Conservation (phyloP, 345 rosid species). For the Carallia pectinifolia region DNA sequence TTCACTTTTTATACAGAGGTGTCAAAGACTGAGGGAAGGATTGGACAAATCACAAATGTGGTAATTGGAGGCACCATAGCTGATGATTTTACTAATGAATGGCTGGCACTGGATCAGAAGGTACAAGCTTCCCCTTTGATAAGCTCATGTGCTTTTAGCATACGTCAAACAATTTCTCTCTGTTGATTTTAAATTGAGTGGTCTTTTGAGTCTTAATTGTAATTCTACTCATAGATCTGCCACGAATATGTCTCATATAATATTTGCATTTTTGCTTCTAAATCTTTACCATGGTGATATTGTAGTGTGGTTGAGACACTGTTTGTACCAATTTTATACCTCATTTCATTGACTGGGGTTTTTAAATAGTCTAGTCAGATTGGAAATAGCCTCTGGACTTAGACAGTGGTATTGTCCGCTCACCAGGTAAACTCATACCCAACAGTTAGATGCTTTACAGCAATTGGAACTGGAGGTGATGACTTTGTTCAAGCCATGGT, state of each 20-base stretch:
- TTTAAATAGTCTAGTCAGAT: neutral
- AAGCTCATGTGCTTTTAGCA: neutral
- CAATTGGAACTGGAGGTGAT: constrained; percentile 94
- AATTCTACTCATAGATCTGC: too few relatives aligned
- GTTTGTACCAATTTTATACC: too few relatives aligned
- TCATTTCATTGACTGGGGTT: neutral
- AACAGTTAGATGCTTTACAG: constrained; percentile 89
- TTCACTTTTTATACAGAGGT: constrained; percentile 54
- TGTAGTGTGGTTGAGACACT: too few relatives aligned
- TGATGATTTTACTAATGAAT: constrained; percentile 81
- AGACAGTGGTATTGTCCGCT: constrained; percentile 14
- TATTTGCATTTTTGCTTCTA: neutral
- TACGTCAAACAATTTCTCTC: neutral
- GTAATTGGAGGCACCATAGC: constrained; percentile 86
- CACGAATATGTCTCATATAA: neutral
- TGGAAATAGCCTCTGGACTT: neutral
- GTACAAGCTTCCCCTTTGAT: constrained; percentile 26
- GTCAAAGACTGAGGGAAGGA: constrained; percentile 83
- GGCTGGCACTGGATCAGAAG: constrained; percentile 94
- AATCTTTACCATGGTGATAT: too few relatives aligned
- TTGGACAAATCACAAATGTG: constrained; percentile 90
- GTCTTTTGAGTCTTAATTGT: too few relatives aligned
- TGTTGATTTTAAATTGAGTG: neutral
- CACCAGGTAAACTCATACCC: constrained; percentile 89
- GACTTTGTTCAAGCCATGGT: constrained; percentile 96